phyloP scores from a whole-genome alignment of 495 filamentous ascomycete species.

The Paragyromitra xinjiangensis region DNA sequence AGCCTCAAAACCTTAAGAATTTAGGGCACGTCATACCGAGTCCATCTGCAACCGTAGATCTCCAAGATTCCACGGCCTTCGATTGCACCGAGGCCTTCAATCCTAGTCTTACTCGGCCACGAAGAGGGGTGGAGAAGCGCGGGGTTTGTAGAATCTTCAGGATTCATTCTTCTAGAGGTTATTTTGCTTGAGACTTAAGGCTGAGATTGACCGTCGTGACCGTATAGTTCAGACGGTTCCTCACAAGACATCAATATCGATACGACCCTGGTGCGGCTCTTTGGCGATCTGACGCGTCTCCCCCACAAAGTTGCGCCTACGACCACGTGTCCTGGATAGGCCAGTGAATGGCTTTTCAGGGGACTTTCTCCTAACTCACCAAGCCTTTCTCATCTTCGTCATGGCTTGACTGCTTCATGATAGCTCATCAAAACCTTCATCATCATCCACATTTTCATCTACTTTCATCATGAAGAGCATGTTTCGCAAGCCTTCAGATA shows the following conservation, averaged over 20 bases:
- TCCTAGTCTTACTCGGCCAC: not conserved
- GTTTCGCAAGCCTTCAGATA: constrained; percentile 44
- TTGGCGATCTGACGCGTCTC: constrained; percentile 36
- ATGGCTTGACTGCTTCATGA: constrained; percentile 37
- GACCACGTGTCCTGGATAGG: constrained; percentile 44
- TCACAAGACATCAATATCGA: not conserved
- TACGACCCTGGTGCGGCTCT: constrained; percentile 7
- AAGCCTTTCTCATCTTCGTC: constrained; percentile 5
- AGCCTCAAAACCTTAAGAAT: constrained; percentile 47
- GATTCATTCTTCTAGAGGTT: not conserved
- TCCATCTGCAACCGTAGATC: constrained; percentile 24
- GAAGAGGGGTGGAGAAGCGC: not conserved
- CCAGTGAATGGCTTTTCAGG: not conserved
- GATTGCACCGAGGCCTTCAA: constrained; percentile 11
- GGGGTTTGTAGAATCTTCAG: not conserved
- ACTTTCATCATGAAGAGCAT: constrained; percentile 29
- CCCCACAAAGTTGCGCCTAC: not conserved
- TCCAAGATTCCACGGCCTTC: constrained; percentile 48
- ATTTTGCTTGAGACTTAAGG: not conserved
- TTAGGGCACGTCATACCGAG: constrained; percentile 16
- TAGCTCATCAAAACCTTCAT: constrained; percentile 1
- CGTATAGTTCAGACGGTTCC: constrained; percentile 13
- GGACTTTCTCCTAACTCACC: not conserved
- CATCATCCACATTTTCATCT: constrained; percentile 7
- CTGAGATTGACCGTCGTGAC: not conserved